Evolutionary conservation across 495 filamentous ascomycete genomes (phyloP).

Genomic region (Trypethelium eluteriae): DNA sequence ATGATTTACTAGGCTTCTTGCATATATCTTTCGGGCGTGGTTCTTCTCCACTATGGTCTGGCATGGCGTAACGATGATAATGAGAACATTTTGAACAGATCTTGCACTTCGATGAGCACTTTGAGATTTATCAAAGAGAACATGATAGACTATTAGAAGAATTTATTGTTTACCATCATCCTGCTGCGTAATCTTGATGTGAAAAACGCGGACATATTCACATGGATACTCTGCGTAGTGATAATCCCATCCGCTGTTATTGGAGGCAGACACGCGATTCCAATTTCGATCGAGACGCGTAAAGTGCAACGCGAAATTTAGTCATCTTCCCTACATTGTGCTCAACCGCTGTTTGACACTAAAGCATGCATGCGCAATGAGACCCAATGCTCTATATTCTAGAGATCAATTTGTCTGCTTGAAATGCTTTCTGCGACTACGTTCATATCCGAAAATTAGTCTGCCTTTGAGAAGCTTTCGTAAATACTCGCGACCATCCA

Average conservation of each 20-base stretch:
- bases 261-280: too few relatives aligned
- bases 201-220: too few relatives aligned
- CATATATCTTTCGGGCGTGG: not conserved
- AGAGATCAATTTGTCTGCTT: not conserved
- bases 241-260: too few relatives aligned
- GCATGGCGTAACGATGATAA: not conserved
- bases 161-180: too few relatives aligned
- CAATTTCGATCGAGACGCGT: not conserved
- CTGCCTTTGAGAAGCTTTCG: not conserved
- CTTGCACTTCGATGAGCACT: not conserved
- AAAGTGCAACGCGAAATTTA: conserved; percentile 4
- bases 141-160: not conserved
- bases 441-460: not conserved
- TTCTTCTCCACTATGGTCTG: not conserved
- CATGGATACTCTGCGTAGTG: too few relatives aligned
- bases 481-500: conserved; percentile 48
- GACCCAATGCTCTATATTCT: not conserved
- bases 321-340: not conserved
- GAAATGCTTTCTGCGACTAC: not conserved
- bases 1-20: conserved; percentile 22
- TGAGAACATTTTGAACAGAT: not conserved
- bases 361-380: not conserved
- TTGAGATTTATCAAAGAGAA: not conserved
- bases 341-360: not conserved
- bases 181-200: too few relatives aligned